Evolutionary conservation across 495 filamentous ascomycete genomes (phyloP), one percentile per base, ranked within the genome.

Genomic region (Ramalina intermedia): DNA sequence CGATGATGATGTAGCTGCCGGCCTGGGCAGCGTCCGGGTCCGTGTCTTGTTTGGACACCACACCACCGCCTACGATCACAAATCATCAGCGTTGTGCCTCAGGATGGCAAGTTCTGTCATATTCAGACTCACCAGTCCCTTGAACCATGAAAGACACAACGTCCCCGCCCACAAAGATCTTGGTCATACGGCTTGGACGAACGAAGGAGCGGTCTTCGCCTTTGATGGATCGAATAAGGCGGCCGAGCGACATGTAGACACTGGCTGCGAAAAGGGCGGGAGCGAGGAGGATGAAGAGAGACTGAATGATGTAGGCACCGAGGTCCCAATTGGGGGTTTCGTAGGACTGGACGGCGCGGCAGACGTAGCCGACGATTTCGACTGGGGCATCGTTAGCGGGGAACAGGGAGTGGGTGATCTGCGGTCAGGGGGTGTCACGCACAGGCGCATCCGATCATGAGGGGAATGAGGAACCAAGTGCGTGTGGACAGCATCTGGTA

Each of bases 391-490:
- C 6, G 23, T 24, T 6, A 24, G 23, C 23, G 3, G 23, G 23
- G 18, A 20, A 20, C 2, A 20, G 18, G 18, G 2, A 20, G 23
- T 24, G 23, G 23, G 6, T 6, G 23, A 2, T 23, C 4, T 2
- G 23, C 2, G 23, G 6, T 33, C 12, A 33, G 12, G 8, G 29
- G 5, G 7, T 9, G 5, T 9, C 12, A 23, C 27, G 6, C 46
- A 55, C 51, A 57, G 14, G 69, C 41, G 26, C 73, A 69, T 9
- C 78, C 80, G 24, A 82, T 58, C 8, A 77, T 24, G 29, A 84
- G 69, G 0, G 80, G 71, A 8, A 73, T 70, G 44, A 83, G 76
- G 60, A 77, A 83, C 75, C 74, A 82, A 5, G 69, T 73, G 52
- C 65, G 63, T 18, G 61, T 66, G 20, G 58, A 65, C 29, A 68